Base-by-base conservation (phyloP, 2,329 filamentous ascomycete species). In the Aspergillus clavatus region DNA sequence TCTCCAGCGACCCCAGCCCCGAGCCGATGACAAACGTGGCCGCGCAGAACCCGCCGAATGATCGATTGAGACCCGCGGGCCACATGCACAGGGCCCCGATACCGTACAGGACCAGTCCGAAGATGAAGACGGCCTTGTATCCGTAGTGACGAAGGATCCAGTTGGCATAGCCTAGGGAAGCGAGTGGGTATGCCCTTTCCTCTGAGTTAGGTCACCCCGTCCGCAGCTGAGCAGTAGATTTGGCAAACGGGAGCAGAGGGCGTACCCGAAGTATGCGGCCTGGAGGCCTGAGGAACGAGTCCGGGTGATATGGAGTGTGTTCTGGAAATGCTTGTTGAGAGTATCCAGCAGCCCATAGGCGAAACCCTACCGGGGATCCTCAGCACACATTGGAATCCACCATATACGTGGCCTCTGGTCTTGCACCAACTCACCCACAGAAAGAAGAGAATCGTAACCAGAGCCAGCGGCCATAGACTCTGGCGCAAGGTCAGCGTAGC, bases 81-180 rank as follows among this genome's bases (percentile, higher is more conserved):
- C 87, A 93, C 69, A 91, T 90, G 69, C 89, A 88, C 52, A 91
- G 80, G 27, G 86, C 87, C 1, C 84, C 85, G 4, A 81, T 74
- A 1, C 84, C 82, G 63, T 88, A 87, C 36, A 89, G 75, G 46
- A 69, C 74, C 5, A 89, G 73, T 28, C 86, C 87, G 22, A 83
- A 74, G 48, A 93, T 90, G 56, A 93, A 90, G 0, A 86, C 88
- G 33, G 81, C 81, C 54, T 88, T 86, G 70, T 89, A 93, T 3
- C 88, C 88, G 40, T 84, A 87, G 46, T 79, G 78, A 16, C 86
- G 80, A 6, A 93, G 72, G 50, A 90, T 73, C 69, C 74, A 78
- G 37, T 74, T 75, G 39, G 75, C 75, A 51, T 76, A 75, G 19
- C 73, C 75, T 18, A 79, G 61, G 23, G 75, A 74, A 21, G 74